Evolutionary conservation across 495 filamentous ascomycete species (phyloP).

Genomic region (Penicillium samsonianum): DNA sequence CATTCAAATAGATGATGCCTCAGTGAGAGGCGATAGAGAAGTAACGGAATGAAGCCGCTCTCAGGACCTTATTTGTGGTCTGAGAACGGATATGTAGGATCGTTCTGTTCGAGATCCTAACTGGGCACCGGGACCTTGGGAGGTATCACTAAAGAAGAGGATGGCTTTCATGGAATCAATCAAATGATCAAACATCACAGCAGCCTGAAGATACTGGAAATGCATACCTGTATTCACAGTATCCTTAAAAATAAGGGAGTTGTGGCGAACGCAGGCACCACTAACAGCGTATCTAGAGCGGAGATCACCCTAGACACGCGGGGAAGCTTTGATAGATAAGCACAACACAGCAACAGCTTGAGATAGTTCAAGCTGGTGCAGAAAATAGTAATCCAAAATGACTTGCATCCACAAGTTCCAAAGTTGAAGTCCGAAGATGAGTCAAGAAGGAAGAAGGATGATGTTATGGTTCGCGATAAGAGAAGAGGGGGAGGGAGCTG

Average conservation of each 20-base stretch:
- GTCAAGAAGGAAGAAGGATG: conserved; percentile 16
- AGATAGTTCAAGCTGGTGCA: conserved; percentile 6
- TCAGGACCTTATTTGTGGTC: conserved; percentile 38
- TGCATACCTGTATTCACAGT: conserved; percentile 3
- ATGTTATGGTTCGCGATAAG: conserved; percentile 18
- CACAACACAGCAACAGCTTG: conserved; percentile 20
- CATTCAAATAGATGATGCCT: conserved; percentile 48
- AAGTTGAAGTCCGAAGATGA: conserved; percentile 8
- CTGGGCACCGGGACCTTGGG: conserved; percentile 1
- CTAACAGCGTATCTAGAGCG: conserved; percentile 29
- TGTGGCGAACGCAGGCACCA: background rate
- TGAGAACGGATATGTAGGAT: conserved; percentile 39
- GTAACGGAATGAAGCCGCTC: conserved; percentile 31
- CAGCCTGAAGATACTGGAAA: background rate
- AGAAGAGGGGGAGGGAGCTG: conserved; percentile 12
- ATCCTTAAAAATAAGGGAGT: background rate
- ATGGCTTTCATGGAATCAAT: background rate
- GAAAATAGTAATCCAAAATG: conserved; percentile 1
- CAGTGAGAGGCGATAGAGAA: conserved; percentile 29
- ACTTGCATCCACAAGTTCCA: conserved; percentile 15
- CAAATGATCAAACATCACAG: background rate
- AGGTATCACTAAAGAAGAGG: background rate
- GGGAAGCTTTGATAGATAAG: conserved; percentile 36
- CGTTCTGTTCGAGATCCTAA: conserved; percentile 13
- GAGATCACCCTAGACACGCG: conserved; percentile 31